Evolutionary conservation across 495 filamentous ascomycete genomes (phyloP).

Genomic region (Poronia punctata): DNA sequence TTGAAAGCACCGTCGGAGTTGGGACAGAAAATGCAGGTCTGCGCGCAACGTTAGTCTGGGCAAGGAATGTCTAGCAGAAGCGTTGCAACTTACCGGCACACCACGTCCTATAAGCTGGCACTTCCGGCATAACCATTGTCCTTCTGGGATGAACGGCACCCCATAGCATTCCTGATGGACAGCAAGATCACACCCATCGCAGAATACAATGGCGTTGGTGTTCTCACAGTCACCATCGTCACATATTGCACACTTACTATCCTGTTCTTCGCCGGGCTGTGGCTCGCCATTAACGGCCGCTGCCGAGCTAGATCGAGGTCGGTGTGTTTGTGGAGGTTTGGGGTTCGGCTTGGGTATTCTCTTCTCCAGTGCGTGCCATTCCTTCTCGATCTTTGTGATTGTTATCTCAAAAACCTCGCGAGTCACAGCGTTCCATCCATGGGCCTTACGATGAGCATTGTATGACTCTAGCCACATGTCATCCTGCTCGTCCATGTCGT

Average conservation of each 20-base stretch:
- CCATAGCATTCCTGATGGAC: slow-evolving; percentile 99
- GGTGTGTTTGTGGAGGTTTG: slow-evolving; percentile 87
- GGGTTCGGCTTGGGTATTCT: slow-evolving; percentile 92
- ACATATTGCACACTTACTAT: slow-evolving; percentile 95
- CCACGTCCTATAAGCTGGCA: slow-evolving; percentile 92
- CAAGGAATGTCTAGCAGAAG: slow-evolving; percentile 7
- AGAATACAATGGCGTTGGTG: slow-evolving; percentile 99
- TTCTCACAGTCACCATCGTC: slow-evolving; percentile 99
- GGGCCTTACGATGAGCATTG: slow-evolving; percentile 65
- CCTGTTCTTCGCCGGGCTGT: slow-evolving; percentile 84
- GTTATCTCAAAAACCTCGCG: slow-evolving; percentile 93
- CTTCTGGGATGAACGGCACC: slow-evolving; percentile 96
- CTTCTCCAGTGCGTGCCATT: slow-evolving; percentile 95
- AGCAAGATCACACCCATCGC: slow-evolving; percentile 93
- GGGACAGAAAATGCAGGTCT: slow-evolving; percentile 96
- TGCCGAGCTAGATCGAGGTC: slow-evolving; percentile 84
- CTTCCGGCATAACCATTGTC: slow-evolving; percentile 96
- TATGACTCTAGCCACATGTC: slow-evolving; percentile 87
- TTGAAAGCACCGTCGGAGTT: slow-evolving; percentile 98
- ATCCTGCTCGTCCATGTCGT: slow-evolving; percentile 99
- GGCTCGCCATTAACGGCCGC: slow-evolving; percentile 88
- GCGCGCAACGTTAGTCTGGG: slow-evolving; percentile 10
- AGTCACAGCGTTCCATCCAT: slow-evolving; percentile 72
- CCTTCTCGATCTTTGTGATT: slow-evolving; percentile 97
- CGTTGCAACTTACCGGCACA: slow-evolving; percentile 56